phyloP scores from a whole-genome alignment of 2,329 filamentous ascomycete species.

The Helotiales sp. region DNA sequence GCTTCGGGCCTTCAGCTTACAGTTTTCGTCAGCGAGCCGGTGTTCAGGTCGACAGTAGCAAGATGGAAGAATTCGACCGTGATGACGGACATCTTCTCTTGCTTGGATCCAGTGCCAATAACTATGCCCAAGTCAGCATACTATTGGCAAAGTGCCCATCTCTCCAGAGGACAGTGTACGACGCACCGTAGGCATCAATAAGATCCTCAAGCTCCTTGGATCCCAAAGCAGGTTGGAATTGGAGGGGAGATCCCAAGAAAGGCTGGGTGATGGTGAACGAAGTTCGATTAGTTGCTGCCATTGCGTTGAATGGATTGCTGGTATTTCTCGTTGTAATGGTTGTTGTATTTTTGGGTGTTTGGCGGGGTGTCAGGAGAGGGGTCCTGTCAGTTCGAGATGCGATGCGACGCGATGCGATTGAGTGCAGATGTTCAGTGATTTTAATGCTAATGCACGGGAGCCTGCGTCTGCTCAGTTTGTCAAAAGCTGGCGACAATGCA shows the following conservation, averaged over 20 bases:
- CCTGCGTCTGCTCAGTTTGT: constrained; percentile 15
- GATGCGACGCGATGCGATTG: constrained; percentile 2
- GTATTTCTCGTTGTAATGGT: not conserved
- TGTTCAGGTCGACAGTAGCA: constrained; percentile 62
- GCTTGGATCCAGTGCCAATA: constrained; percentile 56
- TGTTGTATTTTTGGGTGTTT: not conserved
- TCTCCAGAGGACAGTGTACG: not conserved
- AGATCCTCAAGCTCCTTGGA: constrained; percentile 64
- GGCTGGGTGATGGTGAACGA: constrained; percentile 54
- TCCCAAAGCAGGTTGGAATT: constrained; percentile 71
- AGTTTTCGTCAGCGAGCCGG: constrained; percentile 53
- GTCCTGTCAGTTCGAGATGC: constrained; percentile 3
- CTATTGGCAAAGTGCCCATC: not conserved
- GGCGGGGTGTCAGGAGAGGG: not conserved
- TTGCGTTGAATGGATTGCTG: constrained; percentile 18
- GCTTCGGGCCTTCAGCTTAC: not conserved
- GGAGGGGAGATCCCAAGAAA: constrained; percentile 58
- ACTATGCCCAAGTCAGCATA: constrained; percentile 38
- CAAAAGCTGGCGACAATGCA: constrained; percentile 16
- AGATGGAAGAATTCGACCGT: constrained; percentile 65
- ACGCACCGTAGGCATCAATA: constrained; percentile 56
- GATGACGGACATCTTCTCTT: constrained; percentile 63
- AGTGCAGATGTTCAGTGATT: not conserved
- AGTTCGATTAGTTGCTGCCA: constrained; percentile 27
- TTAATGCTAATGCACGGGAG: not conserved